These are phyloP conservation scores for Andrographis paniculata DNA, from an alignment of 305 asterid species.

Conservation along the genomic window DNA sequence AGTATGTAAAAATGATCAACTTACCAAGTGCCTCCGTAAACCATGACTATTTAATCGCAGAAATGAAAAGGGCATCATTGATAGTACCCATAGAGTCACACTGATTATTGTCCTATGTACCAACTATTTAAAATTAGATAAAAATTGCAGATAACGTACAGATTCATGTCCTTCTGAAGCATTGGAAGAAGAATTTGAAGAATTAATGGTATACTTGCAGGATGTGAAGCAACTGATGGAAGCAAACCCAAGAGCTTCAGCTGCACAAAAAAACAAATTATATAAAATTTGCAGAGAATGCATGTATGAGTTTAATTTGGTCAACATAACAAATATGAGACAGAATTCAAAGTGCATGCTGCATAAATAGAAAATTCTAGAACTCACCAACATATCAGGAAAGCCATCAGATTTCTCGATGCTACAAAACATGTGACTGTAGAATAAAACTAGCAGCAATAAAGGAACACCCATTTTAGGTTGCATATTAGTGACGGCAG, in stretches of 20 bases:
- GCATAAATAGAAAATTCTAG: too few species aligned
- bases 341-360: too few species aligned
- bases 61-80: not conserved
- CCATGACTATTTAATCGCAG: not conserved
- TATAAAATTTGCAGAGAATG: constrained; percentile 9
- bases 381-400: constrained; percentile 65
- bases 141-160: constrained; percentile 43
- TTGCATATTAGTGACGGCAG: constrained; percentile 44
- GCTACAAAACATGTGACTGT: constrained; percentile 55
- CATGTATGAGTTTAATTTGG: not conserved
- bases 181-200: constrained; percentile 88
- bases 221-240: constrained; percentile 80
- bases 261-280: constrained; percentile 37
- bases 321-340: too few species aligned
- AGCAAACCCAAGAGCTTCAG: constrained; percentile 76
- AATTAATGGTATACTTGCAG: constrained; percentile 80
- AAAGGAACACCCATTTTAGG: constrained; percentile 75
- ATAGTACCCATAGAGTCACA: constrained; percentile 1
- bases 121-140: constrained; percentile 10
- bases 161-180: constrained; percentile 76
- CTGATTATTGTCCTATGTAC: constrained; percentile 2
- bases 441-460: constrained; percentile 61
- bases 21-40: too few species aligned
- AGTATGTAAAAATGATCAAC: too few species aligned
- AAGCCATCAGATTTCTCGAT: constrained; percentile 33